These are phyloP conservation scores for Collybia nuda DNA, from an alignment of 768 basidiomycete genomes.

Conservation along the genomic window DNA sequence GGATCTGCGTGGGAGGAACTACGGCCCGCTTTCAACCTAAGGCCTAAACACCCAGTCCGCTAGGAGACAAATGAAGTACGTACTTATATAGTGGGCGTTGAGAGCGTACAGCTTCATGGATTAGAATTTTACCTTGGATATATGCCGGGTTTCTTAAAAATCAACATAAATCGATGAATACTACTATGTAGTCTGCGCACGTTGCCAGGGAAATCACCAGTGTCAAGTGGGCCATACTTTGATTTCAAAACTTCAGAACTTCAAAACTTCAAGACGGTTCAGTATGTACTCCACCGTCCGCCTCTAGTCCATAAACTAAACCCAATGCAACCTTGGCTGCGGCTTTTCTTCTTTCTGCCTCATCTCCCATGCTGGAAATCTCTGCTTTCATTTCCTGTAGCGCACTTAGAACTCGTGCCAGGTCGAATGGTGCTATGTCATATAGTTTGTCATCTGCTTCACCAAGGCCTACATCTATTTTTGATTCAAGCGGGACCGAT, in stretches of 20 bases:
- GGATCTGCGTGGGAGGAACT: not conserved
- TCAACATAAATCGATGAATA: too few relatives aligned
- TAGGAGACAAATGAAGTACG: too few relatives aligned
- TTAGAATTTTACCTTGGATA: too few relatives aligned
- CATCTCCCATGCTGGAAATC: constrained; percentile 65
- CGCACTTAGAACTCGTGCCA: constrained; percentile 56
- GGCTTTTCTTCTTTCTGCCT: constrained; percentile 61
- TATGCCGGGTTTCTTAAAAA: too few relatives aligned
- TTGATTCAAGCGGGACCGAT: not conserved
- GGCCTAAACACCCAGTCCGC: too few relatives aligned
- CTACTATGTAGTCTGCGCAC: too few relatives aligned
- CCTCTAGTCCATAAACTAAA: constrained; percentile 65
- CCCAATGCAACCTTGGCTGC: constrained; percentile 75
- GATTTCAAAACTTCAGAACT: not conserved
- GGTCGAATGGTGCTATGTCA: constrained; percentile 54
- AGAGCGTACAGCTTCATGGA: too few relatives aligned
- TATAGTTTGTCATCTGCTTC: constrained; percentile 13
- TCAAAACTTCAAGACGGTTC: not conserved
- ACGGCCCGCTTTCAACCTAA: not conserved
- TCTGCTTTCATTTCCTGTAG: constrained; percentile 74
- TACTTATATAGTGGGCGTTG: too few relatives aligned
- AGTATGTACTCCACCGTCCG: constrained; percentile 2
- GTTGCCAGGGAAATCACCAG: not conserved
- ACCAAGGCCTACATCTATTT: not conserved
- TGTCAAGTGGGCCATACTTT: too few relatives aligned